Conservation (phyloP, 225 moss, liverwort and hornwort species). For the Bryum argenteum region DNA sequence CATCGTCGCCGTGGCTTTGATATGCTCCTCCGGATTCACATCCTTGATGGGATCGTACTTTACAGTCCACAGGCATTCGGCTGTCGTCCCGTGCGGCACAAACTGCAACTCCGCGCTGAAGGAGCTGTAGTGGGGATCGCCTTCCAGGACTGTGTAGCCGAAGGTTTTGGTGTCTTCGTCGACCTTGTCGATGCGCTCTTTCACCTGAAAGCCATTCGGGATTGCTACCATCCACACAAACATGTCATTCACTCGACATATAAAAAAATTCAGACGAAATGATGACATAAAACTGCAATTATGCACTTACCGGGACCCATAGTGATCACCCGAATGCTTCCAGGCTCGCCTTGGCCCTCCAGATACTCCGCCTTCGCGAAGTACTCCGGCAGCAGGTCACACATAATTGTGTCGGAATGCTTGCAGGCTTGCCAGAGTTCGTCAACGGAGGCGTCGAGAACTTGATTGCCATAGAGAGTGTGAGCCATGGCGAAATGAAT, state of each 20-base stretch:
- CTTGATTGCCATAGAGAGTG: slow-evolving; percentile 27
- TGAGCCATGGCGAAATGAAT: slow-evolving; percentile 23
- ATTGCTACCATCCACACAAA: slow-evolving; percentile 13
- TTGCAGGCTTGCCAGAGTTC: slow-evolving; percentile 44
- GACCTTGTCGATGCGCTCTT: slow-evolving; percentile 51
- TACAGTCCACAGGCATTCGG: slow-evolving; percentile 35
- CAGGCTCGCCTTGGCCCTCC: slow-evolving; percentile 40
- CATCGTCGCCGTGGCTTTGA: slow-evolving; percentile 14
- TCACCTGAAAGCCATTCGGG: slow-evolving; percentile 25
- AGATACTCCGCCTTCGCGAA: slow-evolving; percentile 34
- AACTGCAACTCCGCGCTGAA: slow-evolving; percentile 43
- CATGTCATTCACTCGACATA: too few relatives aligned
- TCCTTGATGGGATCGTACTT: slow-evolving; percentile 23
- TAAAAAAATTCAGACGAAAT: too few relatives aligned
- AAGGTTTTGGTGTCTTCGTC: slow-evolving; percentile 43
- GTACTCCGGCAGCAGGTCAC: slow-evolving; percentile 32
- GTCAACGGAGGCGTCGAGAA: slow-evolving; percentile 32
- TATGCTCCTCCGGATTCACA: slow-evolving; percentile 30
- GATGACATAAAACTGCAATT: too few relatives aligned
- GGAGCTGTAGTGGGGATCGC: slow-evolving; percentile 37
- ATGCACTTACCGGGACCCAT: slow-evolving; percentile 33
- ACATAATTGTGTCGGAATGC: slow-evolving; percentile 34
- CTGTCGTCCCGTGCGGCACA: neutral
- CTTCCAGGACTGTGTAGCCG: slow-evolving; percentile 41
- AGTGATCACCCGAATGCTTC: slow-evolving; percentile 46